Evolutionary conservation across 2,329 filamentous ascomycete genomes (phyloP).

Genomic region (Paraphoma chrysanthemicola): DNA sequence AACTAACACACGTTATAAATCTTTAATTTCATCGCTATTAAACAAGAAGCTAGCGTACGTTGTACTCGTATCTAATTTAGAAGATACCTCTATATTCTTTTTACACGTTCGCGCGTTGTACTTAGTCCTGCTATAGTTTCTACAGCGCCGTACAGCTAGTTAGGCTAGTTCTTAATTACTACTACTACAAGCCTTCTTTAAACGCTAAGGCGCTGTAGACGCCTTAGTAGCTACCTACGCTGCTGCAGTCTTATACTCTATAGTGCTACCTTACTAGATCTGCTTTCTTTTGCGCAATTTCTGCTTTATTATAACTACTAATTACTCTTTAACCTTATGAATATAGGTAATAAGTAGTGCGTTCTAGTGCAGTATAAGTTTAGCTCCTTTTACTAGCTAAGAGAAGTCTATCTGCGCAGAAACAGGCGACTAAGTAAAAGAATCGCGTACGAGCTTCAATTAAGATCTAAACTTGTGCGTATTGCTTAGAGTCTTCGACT

Average conservation of each 20-base stretch:
- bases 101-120: conserved; percentile 22
- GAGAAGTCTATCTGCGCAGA: too few relatives aligned
- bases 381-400: too few relatives aligned
- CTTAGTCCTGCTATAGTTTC: conserved; percentile 15
- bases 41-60: too few relatives aligned
- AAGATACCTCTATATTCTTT: conserved; percentile 11
- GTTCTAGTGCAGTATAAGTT: conserved; percentile 7
- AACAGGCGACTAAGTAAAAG: conserved; percentile 13
- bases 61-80: too few relatives aligned
- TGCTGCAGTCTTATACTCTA: conserved; percentile 19
- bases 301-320: conserved; percentile 12
- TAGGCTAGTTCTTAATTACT: conserved; percentile 11
- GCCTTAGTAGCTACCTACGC: conserved; percentile 15
- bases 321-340: conserved; percentile 9
- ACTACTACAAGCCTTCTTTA: conserved; percentile 21
- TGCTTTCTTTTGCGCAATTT: conserved; percentile 22
- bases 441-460: conserved; percentile 18
- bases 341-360: background rate
- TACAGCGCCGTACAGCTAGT: conserved; percentile 17
- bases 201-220: conserved; percentile 9
- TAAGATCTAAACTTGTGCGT: conserved; percentile 14
- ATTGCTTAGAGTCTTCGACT: conserved; percentile 19
- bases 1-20: too few relatives aligned
- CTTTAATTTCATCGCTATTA: too few relatives aligned
- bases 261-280: conserved; percentile 19